Base-by-base conservation (phyloP, 768 basidiomycete species). In the Tylopilus vinaceipallidus region DNA sequence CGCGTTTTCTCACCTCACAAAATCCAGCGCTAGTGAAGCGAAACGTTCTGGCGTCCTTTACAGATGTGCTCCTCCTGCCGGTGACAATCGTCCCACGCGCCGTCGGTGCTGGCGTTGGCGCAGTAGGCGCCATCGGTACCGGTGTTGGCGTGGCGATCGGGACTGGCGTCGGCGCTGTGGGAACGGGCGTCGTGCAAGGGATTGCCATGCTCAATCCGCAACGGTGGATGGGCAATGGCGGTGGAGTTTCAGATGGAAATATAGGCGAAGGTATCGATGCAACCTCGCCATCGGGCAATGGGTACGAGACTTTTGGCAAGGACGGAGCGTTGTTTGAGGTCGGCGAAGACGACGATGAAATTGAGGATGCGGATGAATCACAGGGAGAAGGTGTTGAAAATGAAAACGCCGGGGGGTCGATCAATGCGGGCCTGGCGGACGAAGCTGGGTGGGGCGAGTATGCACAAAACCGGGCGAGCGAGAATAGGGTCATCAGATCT, bases 41-140 rank as follows among this genome's bases (percentile, higher is more conserved):
- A 35, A 97, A 88, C 58, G 90, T 98, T 8, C 78, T 98, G 1
- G 87, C 92, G 0, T 90, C 92, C 0, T 98, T 99, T 67, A 89
- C 90, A 3, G 86, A 90, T 52, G 79, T 92, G 2, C 82, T 99
- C 6, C 73, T 98, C 0, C 74, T 98, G 0, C 95, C 97, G 0
- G 97, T 99, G 16, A 97, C 95, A 2, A 95, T 98, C 64, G 94
- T 98, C 2, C 95, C 95, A 0, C 83, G 89, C 13, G 83, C 86
- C 1, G 79, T 80, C 5, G 84, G 84, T 17, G 83, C 84, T 3
- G 84, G 86, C 0, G 88, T 88, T 1, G 83, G 85, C 11, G 71
- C 61, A 0, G 83, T 88, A 7, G 84, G 85, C 9, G 84, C 85
- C 2, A 77, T 80, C 23, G 83, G 84, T 16, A 82, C 84, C 8